Evolutionary conservation across 2,329 filamentous ascomycete species (phyloP).

Genomic region (Hypoxylon sp.): DNA sequence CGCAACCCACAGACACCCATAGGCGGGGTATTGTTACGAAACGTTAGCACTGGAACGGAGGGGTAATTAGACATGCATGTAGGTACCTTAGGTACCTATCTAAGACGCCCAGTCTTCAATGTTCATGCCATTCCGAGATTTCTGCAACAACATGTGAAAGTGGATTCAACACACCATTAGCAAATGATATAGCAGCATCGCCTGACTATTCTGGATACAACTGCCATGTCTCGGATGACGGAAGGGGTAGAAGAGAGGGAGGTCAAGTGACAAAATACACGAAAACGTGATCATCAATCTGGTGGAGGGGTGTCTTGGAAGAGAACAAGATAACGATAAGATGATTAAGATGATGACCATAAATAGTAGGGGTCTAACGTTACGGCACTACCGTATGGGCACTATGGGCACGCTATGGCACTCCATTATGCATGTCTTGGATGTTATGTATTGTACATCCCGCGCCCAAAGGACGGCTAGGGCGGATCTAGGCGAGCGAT

Average conservation of each 20-base stretch:
- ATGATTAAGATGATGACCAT: slow-evolving; percentile 29
- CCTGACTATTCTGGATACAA: slow-evolving; percentile 48
- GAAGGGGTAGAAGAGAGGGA: slow-evolving; percentile 30
- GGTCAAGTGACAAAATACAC: slow-evolving; percentile 51
- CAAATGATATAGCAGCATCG: slow-evolving; percentile 40
- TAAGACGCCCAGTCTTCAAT: slow-evolving; percentile 22
- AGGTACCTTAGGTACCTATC: neutral
- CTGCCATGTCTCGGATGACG: slow-evolving; percentile 42
- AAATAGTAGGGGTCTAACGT: slow-evolving; percentile 38
- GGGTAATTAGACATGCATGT: slow-evolving; percentile 7
- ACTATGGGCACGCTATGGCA: too few species aligned
- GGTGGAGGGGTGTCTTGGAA: slow-evolving; percentile 37
- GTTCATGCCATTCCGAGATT: slow-evolving; percentile 8
- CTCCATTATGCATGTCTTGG: slow-evolving; percentile 22
- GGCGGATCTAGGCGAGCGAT: slow-evolving; percentile 44
- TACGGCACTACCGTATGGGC: slow-evolving; percentile 11
- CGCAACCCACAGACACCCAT: neutral
- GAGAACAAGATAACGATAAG: slow-evolving; percentile 41
- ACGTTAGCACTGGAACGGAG: slow-evolving; percentile 11
- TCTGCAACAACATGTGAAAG: slow-evolving; percentile 51
- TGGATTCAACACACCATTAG: slow-evolving; percentile 48
- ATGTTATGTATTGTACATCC: slow-evolving; percentile 15
- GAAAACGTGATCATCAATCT: slow-evolving; percentile 48
- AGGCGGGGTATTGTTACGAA: slow-evolving; percentile 34
- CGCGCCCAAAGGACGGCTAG: slow-evolving; percentile 38